Percentiles rank a stretch among this genome's conserved stretches.
Conservation (phyloP, 2,329 filamentous ascomycete genomes). For the Fusarium xyrophilum region DNA sequence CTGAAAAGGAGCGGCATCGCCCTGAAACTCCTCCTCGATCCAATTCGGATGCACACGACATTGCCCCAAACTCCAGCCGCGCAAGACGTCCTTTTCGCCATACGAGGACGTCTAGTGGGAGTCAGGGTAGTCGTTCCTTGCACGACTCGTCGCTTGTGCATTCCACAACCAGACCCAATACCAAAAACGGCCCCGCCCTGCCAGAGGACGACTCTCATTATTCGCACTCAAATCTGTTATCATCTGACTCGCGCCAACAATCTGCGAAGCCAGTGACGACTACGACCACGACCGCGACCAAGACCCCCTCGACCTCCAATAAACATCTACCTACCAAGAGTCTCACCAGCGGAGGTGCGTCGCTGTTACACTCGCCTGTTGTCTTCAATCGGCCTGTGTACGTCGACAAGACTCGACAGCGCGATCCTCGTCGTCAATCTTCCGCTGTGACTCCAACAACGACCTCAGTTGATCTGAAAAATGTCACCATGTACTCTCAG, state of each 20-base stretch:
- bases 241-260: conserved; percentile 38
- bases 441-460: conserved; percentile 15
- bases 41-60: conserved; percentile 33
- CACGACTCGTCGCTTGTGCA: conserved; percentile 41
- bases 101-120: conserved; percentile 39
- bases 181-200: conserved; percentile 40
- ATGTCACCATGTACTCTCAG: conserved; percentile 49
- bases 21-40: conserved; percentile 32
- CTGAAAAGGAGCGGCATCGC: conserved; percentile 42
- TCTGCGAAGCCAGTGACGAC: conserved; percentile 18
- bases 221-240: conserved; percentile 27
- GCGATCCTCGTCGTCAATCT: conserved; percentile 37
- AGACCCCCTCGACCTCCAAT: conserved; percentile 15
- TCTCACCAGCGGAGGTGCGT: neutral
- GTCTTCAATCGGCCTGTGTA: conserved; percentile 34
- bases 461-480: conserved; percentile 43
- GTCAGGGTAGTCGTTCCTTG: conserved; percentile 40
- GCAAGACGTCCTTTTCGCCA: conserved; percentile 34
- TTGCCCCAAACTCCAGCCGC: conserved; percentile 13
- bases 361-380: conserved; percentile 22
- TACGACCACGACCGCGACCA: conserved; percentile 12
- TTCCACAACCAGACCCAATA: conserved; percentile 33
- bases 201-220: conserved; percentile 33
- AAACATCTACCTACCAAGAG: conserved; percentile 25
- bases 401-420: conserved; percentile 30